Percentiles rank a stretch among this genome's conserved stretches.
Evolutionary conservation across 352 stramenopile species (phyloP).

Genomic region (Pythium utonaiense): DNA sequence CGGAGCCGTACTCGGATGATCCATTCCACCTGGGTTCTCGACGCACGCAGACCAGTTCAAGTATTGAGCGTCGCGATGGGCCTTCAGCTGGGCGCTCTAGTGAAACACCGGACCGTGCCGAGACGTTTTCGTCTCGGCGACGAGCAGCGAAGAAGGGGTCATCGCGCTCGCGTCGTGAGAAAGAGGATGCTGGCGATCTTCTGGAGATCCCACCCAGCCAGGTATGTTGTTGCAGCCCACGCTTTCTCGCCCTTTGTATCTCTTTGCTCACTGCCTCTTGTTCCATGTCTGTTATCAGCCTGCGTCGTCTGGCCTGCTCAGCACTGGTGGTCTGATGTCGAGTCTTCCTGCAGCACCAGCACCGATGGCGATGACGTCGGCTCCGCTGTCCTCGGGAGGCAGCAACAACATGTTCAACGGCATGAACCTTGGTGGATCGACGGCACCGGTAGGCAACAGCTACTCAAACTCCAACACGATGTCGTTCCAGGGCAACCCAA

Average conservation of each 20-base stretch:
- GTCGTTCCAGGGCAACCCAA: conserved; percentile 26
- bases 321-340: conserved; percentile 43
- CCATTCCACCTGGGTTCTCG: conserved; percentile 68
- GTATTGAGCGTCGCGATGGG: conserved; percentile 23
- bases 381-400: conserved; percentile 7
- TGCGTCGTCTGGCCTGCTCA: conserved; percentile 39
- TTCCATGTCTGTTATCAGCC: background rate
- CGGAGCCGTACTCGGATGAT: conserved; percentile 75
- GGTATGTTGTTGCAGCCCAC: background rate
- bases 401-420: conserved; percentile 55
- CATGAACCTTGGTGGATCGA: conserved; percentile 45
- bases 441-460: conserved; percentile 15
- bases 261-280: no score
- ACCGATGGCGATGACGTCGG: conserved; percentile 19
- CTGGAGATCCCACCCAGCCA: conserved; percentile 44
- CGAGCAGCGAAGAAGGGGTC: conserved; percentile 65
- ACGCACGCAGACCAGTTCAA: conserved; percentile 40
- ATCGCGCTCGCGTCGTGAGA: conserved; percentile 46
- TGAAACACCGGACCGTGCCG: conserved; percentile 41
- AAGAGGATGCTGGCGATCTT: conserved; percentile 55
- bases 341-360: conserved; percentile 36
- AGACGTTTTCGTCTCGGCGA: conserved; percentile 68
- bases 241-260: background rate
- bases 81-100: conserved; percentile 19
- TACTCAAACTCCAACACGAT: conserved; percentile 42